Base-by-base conservation (phyloP, 2,329 filamentous ascomycete species). In the Curvularia sp. region DNA sequence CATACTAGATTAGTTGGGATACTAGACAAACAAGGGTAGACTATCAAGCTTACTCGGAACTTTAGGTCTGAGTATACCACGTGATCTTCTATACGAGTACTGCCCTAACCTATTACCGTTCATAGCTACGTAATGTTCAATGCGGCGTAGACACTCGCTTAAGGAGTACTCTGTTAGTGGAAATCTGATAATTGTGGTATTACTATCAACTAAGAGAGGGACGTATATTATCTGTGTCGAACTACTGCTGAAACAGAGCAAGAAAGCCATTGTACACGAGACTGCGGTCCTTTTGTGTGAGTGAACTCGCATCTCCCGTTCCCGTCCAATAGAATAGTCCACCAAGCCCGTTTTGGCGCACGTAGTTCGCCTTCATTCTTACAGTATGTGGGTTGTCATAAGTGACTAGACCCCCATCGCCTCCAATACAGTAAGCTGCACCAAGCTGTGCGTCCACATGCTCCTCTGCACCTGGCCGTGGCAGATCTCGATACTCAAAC, bases 261-360 rank as follows among this genome's bases (percentile, higher is more conserved):
- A 84, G 78, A 67, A 84, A 87, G 4, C 87, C 87, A 31, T 86
- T 84, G 53, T 82, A 82, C 24, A 89, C 84, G 60, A 90, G 69
- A 69, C 87, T 89, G 64, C 83, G 78, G 41, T 76, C 71, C 54
- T 77, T 75, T n/a, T 75, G 65, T 5, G 66, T 84, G 46, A 74
- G 67, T 13, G 69, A 72, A 41, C 78, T 74, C 7, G 85, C 84
- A 78, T 95, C 91, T 3, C 85, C 87, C 13, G 89, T 88, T n/a
- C 88, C 89, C 53, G 89, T 88, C 89, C 89, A 93, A 76, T 93
- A 95, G 75, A 93, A 94, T 8, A 95, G 77, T 0, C 91, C 91
- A 28, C 88, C 91, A 18, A 95, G 80, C 28, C 85, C 84, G 67
- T 89, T 88, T 67, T 89, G 85, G 68, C 86, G 89, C 75, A 88